Base-by-base conservation (phyloP, 176 grass and related monocot species). In the Chloris gayana region DNA sequence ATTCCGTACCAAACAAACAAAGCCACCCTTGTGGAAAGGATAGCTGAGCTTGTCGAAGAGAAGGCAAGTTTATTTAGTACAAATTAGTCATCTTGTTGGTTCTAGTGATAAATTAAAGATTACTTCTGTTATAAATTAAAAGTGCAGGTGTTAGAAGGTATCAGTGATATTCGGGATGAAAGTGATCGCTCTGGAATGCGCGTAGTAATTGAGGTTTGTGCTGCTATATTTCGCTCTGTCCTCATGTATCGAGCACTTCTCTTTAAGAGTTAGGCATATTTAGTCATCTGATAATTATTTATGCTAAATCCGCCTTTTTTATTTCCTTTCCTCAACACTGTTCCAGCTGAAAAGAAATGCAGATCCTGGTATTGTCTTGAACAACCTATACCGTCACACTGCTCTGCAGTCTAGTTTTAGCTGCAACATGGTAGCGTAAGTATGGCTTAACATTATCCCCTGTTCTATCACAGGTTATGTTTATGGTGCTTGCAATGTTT, bases 381-480 rank as follows among this genome's bases (percentile, higher is more conserved):
- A 98, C 82, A 98, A 95, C 47, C 47, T 98, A 46, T 98, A 91
- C 79, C 89, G 95, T 67, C 92, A 89, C 72, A 98, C 92, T 80
- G 78, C 95, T 81, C 86, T 98, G 76, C 95, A 98, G 74, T 98
- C 95, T 77, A 81, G 95, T 79, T 98, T 98, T 89, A 98, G 92
- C 88, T 98, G 95, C 90, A 98, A 98, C 71, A 98, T 98, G 88
- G 95, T 98, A 44, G 86, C 90, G 95, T 94, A 88, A 92, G 95
- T 94, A 83, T 38, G 18, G 37, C 74, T 58, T 63, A 87, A 58
- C 41, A 34, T 73, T 42, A n/a, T 88, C 30, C 5, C 73, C 18
- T 86, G 70, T 51, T 73, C 50, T 73, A 9, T 17, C 17, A 71
- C 14, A 46, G 13, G 11, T 76, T 81, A 67, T 69, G 38, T 51